Evolutionary conservation across 352 stramenopile genomes (phyloP).

Genomic region (Phytophthora melonis): DNA sequence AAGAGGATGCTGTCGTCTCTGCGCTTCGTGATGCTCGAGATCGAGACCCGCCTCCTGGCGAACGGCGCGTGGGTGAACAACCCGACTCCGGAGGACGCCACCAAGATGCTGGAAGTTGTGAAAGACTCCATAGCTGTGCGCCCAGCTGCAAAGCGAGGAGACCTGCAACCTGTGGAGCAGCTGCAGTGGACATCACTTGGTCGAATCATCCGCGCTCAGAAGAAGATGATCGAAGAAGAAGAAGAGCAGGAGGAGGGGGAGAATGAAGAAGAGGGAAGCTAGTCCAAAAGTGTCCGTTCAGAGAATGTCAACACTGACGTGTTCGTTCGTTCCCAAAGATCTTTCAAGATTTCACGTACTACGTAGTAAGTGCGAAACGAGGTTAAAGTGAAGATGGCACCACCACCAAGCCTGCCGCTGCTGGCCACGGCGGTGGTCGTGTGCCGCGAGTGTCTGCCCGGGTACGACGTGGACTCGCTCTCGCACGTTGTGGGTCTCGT

Average conservation of each 20-base stretch:
- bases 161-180: constrained; percentile 17
- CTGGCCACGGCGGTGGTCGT: constrained; percentile 18
- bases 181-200: constrained; percentile 35
- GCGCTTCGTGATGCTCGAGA: constrained; percentile 39
- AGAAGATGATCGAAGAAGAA: constrained; percentile 9
- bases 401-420: background rate
- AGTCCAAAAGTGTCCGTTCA: background rate
- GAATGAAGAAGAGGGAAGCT: background rate
- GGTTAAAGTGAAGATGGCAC: background rate
- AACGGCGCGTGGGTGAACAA: constrained; percentile 32
- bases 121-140: constrained; percentile 28
- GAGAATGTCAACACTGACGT: too few relatives aligned
- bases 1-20: constrained; percentile 22
- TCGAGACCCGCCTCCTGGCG: constrained; percentile 29
- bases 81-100: constrained; percentile 21
- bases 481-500: constrained; percentile 18
- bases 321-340: too few relatives aligned
- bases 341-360: too few relatives aligned
- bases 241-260: constrained; percentile 13
- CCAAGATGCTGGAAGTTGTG: constrained; percentile 30
- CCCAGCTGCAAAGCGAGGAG: constrained; percentile 13
- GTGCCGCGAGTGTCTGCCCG: constrained; percentile 16
- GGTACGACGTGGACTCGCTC: constrained; percentile 18
- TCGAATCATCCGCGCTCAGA: constrained; percentile 29
- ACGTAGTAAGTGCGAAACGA: too few relatives aligned